Evolutionary conservation across 1,139 yeast genomes (phyloP), one percentile per base, ranked within the genome.

Genomic region (Diutina siamensis): DNA sequence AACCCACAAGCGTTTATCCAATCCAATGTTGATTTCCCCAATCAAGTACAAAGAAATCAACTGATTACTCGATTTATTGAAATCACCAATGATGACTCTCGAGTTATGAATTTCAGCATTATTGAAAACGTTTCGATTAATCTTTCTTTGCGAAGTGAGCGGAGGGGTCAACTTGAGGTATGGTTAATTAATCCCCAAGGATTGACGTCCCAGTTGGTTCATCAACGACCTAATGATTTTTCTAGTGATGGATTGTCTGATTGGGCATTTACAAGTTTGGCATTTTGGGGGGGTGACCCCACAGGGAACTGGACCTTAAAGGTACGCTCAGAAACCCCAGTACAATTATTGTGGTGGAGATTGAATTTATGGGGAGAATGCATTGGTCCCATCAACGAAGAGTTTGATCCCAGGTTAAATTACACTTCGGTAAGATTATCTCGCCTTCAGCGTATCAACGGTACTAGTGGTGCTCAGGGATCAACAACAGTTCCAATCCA

Each of bases 1-100:
- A 86, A 86, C 56, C 96, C 96, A 0, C 98, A 92, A 65, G 71
- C 94, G 1, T 86, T 95, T 94, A 74, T 65, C 55, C 82, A 78
- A 57, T 61, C 78, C 28, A 77, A 75, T 38, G 61, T 64, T 2
- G 53, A 56, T 19, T 47, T 45, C 0, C 77, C 71, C 2, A 53
- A 64, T 40, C 9, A 13, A 7, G 15, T n/a, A 2, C 17, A 35
- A 2, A 10, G 15, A n/a, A 15, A 21, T n/a, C 9, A 12, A 7
- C 18, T 19, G 17, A 13, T 35, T 2, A 59, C 59, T 38, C 55
- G 55, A 2, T 59, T 61, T 21, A 65, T 83, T 33, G 65, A 61
- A 1, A 66, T 94, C 4, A 62, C 76, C 1, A 56, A 67, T 41
- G 68, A 72, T 0, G 75, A 76, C 35, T 56, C 89, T 46, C 54